Base-by-base conservation (phyloP, 768 basidiomycete species). In the Holtermannia corniformis region DNA sequence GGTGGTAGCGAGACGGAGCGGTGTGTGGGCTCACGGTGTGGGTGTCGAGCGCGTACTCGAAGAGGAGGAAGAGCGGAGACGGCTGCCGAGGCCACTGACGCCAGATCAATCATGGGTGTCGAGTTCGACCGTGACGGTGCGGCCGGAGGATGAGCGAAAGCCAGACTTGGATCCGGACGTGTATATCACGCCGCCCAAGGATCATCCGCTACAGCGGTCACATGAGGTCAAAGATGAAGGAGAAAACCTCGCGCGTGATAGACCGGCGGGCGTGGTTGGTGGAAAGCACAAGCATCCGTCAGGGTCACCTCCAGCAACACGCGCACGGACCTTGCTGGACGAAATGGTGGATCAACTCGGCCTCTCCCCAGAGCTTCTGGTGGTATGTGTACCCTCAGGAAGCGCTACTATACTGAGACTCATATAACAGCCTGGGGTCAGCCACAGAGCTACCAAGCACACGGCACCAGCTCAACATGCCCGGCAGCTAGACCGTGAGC, bases 261-360 rank as follows among this genome's bases (percentile, higher is more conserved):
- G n/a, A n/a, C n/a, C n/a, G n/a, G n/a, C n/a, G n/a, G n/a, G n/a
- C n/a, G n/a, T n/a, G n/a, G n/a, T 44, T 44, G 43, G 43, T 26
- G 7, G 25, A 13, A 14, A 16, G 14, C 48, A 40, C 16, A 16
- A 10, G 41, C 41, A 52, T n/a, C n/a, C n/a, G n/a, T n/a, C n/a
- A n/a, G n/a, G n/a, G n/a, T n/a, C n/a, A n/a, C n/a, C n/a, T n/a
- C n/a, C n/a, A n/a, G n/a, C n/a, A n/a, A n/a, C n/a, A n/a, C n/a
- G n/a, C n/a, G n/a, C n/a, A n/a, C n/a, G 49, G 26, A 63, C 62
- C 5, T 54, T 63, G 2, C 25, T 63, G 23, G 51, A 60, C 28
- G 25, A 50, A 5, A 60, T 60, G 56, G 12, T 63, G 28, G 62
- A 63, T 22, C 59, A 60, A 41, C 60, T 63, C 26, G 62, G 62